Base-by-base conservation (phyloP, 176 grass and related monocot species). In the Rhynchospora breviuscula region DNA sequence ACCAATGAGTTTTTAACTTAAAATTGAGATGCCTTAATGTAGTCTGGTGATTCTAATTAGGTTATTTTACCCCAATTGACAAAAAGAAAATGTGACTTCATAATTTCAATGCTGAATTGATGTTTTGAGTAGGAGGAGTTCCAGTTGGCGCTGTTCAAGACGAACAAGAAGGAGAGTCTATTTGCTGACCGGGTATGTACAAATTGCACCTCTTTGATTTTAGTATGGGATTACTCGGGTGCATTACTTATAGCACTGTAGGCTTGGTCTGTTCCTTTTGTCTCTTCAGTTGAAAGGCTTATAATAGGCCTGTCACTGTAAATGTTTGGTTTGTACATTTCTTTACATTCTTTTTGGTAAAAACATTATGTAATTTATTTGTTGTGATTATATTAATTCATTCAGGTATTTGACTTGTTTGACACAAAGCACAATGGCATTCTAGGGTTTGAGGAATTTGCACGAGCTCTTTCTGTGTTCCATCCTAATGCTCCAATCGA, bases 131-230 rank as follows among this genome's bases (percentile, higher is more conserved):
- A 98, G 92, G 95, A 94, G 87, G 88, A 97, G 75, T 97, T 94
- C 67, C 94, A 94, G 65, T 83, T 97, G 79, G 91, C 91, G 0
- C 83, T 97, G 8, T 97, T 97, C 84, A 97, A 97, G 86, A 97
- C 91, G 9, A 97, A 83, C 84, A 97, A 97, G 79, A 94, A 94
- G 82, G 94, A 97, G 82, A 94, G 91, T 79, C 61, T 97, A 57
- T 97, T 97, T 31, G 94, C 94, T 35, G 91, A 97, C 78, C 86
- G 91, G 17, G 94, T 97, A 87, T 87, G 89, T 61, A 46, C 29
- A 23, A 63, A 17, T 53, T 67, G 62, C 13, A 65, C 8, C 31
- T 66, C 1, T 56, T 77, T 57, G 13, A 5, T 78, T 57, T 57
- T 53, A 25, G 0, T 35, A n/a, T 8, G 9, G 10, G 2, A 47